phyloP scores from a whole-genome alignment of 202 grass and related monocot genomes.

The Zizania palustris region DNA sequence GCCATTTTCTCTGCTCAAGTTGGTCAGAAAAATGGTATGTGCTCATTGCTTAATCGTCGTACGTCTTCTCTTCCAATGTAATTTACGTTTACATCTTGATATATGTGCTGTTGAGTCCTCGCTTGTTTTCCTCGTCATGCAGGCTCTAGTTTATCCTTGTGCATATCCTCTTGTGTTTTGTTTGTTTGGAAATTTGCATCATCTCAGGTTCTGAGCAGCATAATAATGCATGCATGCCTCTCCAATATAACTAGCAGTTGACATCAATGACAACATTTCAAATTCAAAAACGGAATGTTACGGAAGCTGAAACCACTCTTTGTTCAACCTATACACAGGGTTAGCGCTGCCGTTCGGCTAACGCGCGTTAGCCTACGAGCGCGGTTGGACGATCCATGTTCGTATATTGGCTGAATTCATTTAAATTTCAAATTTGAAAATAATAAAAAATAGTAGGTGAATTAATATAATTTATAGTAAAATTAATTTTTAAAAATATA shows the following conservation, averaged over 20 bases:
- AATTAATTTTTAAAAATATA: no score
- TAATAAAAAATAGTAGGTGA: no score
- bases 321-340: no score
- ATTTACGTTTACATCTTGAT: no score
- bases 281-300: not conserved
- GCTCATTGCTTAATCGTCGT: no score
- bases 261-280: not conserved
- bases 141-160: not conserved
- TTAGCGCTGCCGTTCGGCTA: no score
- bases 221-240: not conserved
- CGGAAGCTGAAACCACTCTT: not conserved
- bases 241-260: not conserved
- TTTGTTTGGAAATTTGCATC: not conserved
- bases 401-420: no score
- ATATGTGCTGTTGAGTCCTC: not conserved
- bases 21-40: not conserved
- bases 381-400: no score
- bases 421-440: no score
- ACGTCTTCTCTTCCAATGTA: no score
- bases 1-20: constrained; percentile 10
- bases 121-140: not conserved
- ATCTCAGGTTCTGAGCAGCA: not conserved
- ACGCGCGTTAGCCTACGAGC: no score
- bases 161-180: not conserved
- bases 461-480: no score